Percentiles rank a stretch among this genome's conserved stretches.
These are phyloP conservation scores for Saturnispora diversa DNA, from an alignment of 805 yeast genomes.

Conservation along the genomic window DNA sequence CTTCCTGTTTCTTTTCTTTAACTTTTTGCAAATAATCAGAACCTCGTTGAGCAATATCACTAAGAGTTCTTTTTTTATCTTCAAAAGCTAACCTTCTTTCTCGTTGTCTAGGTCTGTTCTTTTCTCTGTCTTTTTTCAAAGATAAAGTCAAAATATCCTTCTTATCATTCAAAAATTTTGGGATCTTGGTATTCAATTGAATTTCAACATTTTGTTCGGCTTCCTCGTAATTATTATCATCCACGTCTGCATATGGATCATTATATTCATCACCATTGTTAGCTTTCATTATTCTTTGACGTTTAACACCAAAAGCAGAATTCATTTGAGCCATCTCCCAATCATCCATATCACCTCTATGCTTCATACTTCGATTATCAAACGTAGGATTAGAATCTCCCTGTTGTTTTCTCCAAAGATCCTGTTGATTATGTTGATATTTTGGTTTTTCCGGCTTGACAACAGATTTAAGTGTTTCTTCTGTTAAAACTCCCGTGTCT, in stretches of 20 bases:
- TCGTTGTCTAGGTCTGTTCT: background rate
- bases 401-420: background rate
- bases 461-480: constrained; percentile 7
- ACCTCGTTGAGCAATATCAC: constrained; percentile 66
- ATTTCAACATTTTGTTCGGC: constrained; percentile 58
- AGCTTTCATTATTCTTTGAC: constrained; percentile 9
- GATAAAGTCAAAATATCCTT: constrained; percentile 4
- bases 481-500: constrained; percentile 39
- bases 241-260: constrained; percentile 29
- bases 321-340: constrained; percentile 83
- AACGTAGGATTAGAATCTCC: background rate
- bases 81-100: constrained; percentile 21
- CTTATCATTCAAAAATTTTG: constrained; percentile 46
- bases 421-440: background rate
- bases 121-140: background rate
- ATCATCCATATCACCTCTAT: constrained; percentile 39
- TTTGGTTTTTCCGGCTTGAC: background rate
- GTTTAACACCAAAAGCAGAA: constrained; percentile 28
- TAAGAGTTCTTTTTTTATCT: constrained; percentile 9
- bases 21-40: constrained; percentile 58
- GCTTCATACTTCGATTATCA: constrained; percentile 7
- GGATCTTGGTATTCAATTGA: constrained; percentile 61
- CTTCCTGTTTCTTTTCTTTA: constrained; percentile 49
- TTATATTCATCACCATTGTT: constrained; percentile 28
- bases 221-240: constrained; percentile 17